Base-by-base conservation (phyloP, 2,329 filamentous ascomycete species). In the Stenocarpella maydis region DNA sequence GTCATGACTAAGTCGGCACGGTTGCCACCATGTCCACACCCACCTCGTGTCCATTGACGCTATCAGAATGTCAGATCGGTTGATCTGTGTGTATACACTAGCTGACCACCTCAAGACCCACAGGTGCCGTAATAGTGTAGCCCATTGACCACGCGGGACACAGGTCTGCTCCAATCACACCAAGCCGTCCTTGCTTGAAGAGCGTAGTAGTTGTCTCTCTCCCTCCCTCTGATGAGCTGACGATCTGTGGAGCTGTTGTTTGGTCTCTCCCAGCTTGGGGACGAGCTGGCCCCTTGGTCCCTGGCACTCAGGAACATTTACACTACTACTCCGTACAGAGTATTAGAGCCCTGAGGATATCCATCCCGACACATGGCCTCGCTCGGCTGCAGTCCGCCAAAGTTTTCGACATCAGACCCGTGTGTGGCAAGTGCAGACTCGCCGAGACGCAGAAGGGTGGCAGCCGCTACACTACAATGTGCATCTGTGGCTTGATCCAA, bases 161-260 rank as follows among this genome's bases (percentile, higher is more conserved):
- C 17, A 19, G 19, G 34, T 7, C 24, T 1, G 28, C 26, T 54
- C 37, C 34, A 31, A n/a, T 37, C 31, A 28, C 26, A 31, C 37
- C 49, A 19, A 24, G 47, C 21, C 19, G 21, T 2, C 34, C 39
- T 49, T 12, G 31, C 41, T 26, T 49, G 31, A 55, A 58, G 43
- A 58, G 52, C 47, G 64, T 34, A 67, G 52, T 39, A n/a, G 41
- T 34, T 26, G 52, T 58, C 49, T 67, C 52, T n/a, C n/a, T n/a
- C n/a, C 49, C 39, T 52, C 26, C 28, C 34, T 54, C 52, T 55
- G 28, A 67, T 67, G 64, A 67, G 64, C 64, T 58, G 64, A 67
- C 47, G 52, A 49, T 58, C 65, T 67, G 65, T 67, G 65, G 65
- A n/a, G 65, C 65, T 17, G 37, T 39, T 39, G 15, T 58, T 67